Conservation (phyloP, 768 basidiomycete species). For the Amanita muscaria region DNA sequence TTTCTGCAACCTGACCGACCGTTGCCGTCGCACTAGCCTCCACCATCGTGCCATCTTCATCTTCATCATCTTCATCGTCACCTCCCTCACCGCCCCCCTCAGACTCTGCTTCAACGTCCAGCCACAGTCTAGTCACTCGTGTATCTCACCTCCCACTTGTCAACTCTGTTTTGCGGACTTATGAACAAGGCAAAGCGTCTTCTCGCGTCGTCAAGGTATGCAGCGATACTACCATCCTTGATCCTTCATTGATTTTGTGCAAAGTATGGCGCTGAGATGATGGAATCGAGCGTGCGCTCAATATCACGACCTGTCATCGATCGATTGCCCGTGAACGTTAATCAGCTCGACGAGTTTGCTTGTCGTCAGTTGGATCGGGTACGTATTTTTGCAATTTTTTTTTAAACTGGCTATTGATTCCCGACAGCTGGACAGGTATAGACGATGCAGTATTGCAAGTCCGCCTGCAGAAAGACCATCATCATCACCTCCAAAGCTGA, state of each 20-base stretch:
- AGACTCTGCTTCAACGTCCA: constrained; percentile 14
- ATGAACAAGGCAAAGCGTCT: constrained; percentile 77
- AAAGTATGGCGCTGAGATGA: constrained; percentile 85
- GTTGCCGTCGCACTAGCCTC: too few species aligned
- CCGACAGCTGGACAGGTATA: constrained; percentile 40
- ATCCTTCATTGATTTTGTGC: not conserved
- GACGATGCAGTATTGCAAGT: constrained; percentile 22
- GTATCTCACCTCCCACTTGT: constrained; percentile 68
- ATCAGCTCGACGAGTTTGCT: constrained; percentile 79
- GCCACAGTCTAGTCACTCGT: constrained; percentile 32
- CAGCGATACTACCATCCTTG: constrained; percentile 6
- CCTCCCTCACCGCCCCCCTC: constrained; percentile 1
- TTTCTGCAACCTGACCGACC: too few species aligned
- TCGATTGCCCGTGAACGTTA: constrained; percentile 64
- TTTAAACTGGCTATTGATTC: not conserved
- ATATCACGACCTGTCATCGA: constrained; percentile 79
- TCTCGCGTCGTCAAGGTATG: constrained; percentile 78
- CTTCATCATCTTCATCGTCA: constrained; percentile 4
- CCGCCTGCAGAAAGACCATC: constrained; percentile 15
- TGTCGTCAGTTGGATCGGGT: constrained; percentile 82
- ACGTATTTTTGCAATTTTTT: constrained; percentile 20
- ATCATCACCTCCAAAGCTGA: too few species aligned
- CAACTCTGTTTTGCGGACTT: constrained; percentile 60
- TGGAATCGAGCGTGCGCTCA: constrained; percentile 75
- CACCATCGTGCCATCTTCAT: constrained; percentile 1